Evolutionary conservation across 1,284 basidiomycete species (phyloP).

Genomic region (Lignosus rhinocerotis): DNA sequence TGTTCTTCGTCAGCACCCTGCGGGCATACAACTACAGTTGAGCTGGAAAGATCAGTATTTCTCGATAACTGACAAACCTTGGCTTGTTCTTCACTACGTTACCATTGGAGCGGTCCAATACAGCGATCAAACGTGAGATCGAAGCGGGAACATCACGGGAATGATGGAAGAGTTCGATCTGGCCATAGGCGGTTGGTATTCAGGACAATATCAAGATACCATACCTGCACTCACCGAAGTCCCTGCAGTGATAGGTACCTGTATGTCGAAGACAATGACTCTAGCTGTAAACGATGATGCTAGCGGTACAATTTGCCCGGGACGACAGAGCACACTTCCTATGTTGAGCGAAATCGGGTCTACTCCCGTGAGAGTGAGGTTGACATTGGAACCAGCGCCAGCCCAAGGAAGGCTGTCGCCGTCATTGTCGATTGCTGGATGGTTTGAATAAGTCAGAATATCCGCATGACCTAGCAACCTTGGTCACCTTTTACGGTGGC

Average conservation of each 20-base stretch:
- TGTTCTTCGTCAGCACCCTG: slow-evolving; percentile 83
- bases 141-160: slow-evolving; percentile 90
- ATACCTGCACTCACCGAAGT: slow-evolving; percentile 62
- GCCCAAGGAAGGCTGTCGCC: slow-evolving; percentile 83
- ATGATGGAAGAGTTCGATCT: slow-evolving; percentile 95
- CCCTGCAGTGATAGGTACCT: slow-evolving; percentile 87
- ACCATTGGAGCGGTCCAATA: slow-evolving; percentile 80
- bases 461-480: too few relatives aligned
- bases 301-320: slow-evolving; percentile 69
- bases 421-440: slow-evolving; percentile 84
- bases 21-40: background rate
- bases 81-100: slow-evolving; percentile 78
- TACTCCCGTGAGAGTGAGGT: slow-evolving; percentile 81
- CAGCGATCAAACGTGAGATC: slow-evolving; percentile 77
- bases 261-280: slow-evolving; percentile 92
- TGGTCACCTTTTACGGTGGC: slow-evolving; percentile 76
- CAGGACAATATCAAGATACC: background rate
- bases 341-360: slow-evolving; percentile 88
- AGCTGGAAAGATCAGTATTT: background rate
- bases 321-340: slow-evolving; percentile 88
- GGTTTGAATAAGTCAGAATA: too few relatives aligned
- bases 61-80: slow-evolving; percentile 48
- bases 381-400: slow-evolving; percentile 87
- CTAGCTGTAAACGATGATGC: slow-evolving; percentile 80
- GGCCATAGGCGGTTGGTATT: background rate